Conservation (phyloP, 2,329 filamentous ascomycete species). For the Apiospora saccharicola region DNA sequence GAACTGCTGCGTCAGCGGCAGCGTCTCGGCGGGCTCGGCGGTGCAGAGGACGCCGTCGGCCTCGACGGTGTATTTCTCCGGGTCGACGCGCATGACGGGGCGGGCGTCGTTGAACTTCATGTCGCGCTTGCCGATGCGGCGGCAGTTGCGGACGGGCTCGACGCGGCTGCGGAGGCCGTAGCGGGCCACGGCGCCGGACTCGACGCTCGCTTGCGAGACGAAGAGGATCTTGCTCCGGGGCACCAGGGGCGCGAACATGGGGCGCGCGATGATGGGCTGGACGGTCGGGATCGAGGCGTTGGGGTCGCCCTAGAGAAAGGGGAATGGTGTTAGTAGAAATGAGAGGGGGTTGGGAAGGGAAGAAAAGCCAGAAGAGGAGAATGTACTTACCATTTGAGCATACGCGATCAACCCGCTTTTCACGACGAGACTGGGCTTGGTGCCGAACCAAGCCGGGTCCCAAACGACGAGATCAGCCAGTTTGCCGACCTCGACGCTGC, state of each 20-base stretch:
- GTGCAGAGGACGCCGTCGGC: conserved; percentile 79
- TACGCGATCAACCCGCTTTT: conserved; percentile 89
- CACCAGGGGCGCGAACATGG: conserved; percentile 83
- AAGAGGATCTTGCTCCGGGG: conserved; percentile 80
- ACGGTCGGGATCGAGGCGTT: conserved; percentile 89
- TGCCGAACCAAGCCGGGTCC: conserved; percentile 85
- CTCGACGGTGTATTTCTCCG: conserved; percentile 87
- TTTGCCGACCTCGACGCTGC: conserved; percentile 88
- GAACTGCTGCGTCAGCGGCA: conserved; percentile 81
- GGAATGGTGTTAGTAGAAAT: conserved; percentile 15
- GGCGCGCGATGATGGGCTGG: conserved; percentile 82
- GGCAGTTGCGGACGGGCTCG: conserved; percentile 79
- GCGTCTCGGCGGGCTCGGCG: conserved; percentile 72
- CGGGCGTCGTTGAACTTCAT: conserved; percentile 89
- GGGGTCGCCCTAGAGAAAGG: conserved; percentile 68
- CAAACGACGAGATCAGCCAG: conserved; percentile 89
- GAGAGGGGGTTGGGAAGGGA: not conserved
- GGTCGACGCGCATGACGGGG: conserved; percentile 90
- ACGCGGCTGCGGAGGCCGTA: conserved; percentile 83
- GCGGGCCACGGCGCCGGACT: conserved; percentile 68
- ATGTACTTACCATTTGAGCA: conserved; percentile 75
- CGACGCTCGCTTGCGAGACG: conserved; percentile 77
- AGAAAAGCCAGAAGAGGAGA: conserved; percentile 12
- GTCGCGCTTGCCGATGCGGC: conserved; percentile 79
- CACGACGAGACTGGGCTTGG: conserved; percentile 81